phyloP scores from a whole-genome alignment of 805 yeast genomes.

The Barnettozyma salicaria region DNA sequence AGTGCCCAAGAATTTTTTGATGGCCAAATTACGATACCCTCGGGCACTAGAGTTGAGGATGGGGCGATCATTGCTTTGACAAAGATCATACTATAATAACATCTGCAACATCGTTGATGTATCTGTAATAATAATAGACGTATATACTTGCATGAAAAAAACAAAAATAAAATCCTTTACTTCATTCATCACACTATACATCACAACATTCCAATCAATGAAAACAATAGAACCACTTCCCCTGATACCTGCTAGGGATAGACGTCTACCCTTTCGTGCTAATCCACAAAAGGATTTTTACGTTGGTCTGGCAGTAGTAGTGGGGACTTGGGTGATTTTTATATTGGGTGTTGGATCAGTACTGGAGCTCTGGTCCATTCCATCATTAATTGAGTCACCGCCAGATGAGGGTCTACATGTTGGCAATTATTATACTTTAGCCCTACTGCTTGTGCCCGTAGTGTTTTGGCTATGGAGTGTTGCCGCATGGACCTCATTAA shows the following conservation, averaged over 20 bases:
- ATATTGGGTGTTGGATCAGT: slow-evolving; percentile 10
- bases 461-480: slow-evolving; percentile 64
- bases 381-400: no score
- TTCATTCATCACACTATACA: neutral
- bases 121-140: neutral
- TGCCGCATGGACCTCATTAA: slow-evolving; percentile 73
- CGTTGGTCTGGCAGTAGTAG: slow-evolving; percentile 14
- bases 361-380: slow-evolving; percentile 11
- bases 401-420: slow-evolving; percentile 33
- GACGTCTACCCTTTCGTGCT: neutral
- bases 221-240: slow-evolving; percentile 10
- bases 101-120: neutral
- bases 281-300: slow-evolving; percentile 5
- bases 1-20: slow-evolving; percentile 65
- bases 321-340: slow-evolving; percentile 11
- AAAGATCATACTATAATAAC: slow-evolving; percentile 14
- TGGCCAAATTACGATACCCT: slow-evolving; percentile 47
- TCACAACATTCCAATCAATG: neutral
- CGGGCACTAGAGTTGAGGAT: slow-evolving; percentile 63
- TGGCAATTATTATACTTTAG: slow-evolving; percentile 32
- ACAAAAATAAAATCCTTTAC: neutral
- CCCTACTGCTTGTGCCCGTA: slow-evolving; percentile 30
- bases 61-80: slow-evolving; percentile 56
- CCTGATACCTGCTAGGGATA: slow-evolving; percentile 10
- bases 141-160: neutral